Conservation (phyloP, 2,329 filamentous ascomycete genomes). For the Celoporthe dispersa region DNA sequence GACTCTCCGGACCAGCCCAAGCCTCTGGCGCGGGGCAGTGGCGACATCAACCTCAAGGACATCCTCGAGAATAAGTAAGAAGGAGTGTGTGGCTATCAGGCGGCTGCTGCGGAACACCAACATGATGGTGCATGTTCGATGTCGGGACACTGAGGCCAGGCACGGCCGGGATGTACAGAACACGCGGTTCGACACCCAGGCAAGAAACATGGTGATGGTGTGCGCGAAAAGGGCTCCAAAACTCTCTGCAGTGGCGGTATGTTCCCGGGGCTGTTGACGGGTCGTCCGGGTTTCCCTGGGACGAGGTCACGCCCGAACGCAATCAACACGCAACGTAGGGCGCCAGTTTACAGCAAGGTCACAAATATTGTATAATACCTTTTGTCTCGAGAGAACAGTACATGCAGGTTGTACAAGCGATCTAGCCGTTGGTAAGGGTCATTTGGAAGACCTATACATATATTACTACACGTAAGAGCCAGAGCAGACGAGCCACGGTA, state of each 20-base stretch:
- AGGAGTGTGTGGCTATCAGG: too few relatives aligned
- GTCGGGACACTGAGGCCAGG: background rate
- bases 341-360: background rate
- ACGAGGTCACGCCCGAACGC: background rate
- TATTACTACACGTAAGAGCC: background rate
- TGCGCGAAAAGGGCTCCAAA: background rate
- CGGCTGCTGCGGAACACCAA: background rate
- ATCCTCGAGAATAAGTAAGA: slow-evolving; percentile 58
- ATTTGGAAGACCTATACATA: background rate
- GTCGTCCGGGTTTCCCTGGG: background rate
- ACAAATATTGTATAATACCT: too few relatives aligned
- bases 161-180: background rate
- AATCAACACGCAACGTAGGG: background rate
- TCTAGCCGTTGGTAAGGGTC: background rate
- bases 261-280: too few relatives aligned
- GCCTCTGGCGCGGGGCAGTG: slow-evolving; percentile 82
- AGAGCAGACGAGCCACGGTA: background rate
- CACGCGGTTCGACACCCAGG: background rate
- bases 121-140: background rate
- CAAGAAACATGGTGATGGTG: background rate
- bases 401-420: background rate
- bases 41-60: slow-evolving; percentile 87
- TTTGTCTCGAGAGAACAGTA: background rate
- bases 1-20: slow-evolving; percentile 77
- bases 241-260: too few relatives aligned